phyloP scores from a whole-genome alignment of 2,329 filamentous ascomycete genomes.

The Verticillium zaregamsianum region DNA sequence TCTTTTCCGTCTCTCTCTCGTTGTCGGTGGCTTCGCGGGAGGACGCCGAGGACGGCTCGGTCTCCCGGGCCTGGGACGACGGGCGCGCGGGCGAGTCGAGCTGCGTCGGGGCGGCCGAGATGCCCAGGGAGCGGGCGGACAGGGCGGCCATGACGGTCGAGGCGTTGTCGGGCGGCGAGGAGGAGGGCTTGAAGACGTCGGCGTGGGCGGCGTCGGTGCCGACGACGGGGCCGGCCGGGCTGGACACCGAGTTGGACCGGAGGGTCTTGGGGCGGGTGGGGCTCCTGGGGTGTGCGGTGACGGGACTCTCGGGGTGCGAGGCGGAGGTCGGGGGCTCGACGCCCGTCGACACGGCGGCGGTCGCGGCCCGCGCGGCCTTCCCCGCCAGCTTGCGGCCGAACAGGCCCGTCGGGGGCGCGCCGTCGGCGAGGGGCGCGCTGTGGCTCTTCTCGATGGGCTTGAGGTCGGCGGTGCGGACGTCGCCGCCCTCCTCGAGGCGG shows the following conservation, averaged over 20 bases:
- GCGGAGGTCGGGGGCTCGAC: slow-evolving; percentile 23
- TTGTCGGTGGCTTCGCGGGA: slow-evolving; percentile 38
- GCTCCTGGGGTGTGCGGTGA: slow-evolving; percentile 18
- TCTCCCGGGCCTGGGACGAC: slow-evolving; percentile 37
- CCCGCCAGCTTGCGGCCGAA: slow-evolving; percentile 44
- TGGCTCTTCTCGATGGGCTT: slow-evolving; percentile 53
- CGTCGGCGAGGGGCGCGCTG: slow-evolving; percentile 41
- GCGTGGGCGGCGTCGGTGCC: slow-evolving; percentile 63
- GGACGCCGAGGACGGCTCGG: slow-evolving; percentile 33
- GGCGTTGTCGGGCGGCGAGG: slow-evolving; percentile 55
- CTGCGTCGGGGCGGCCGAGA: slow-evolving; percentile 43
- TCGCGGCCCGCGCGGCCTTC: slow-evolving; percentile 40
- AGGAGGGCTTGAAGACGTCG: slow-evolving; percentile 56
- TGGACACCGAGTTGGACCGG: slow-evolving; percentile 57
- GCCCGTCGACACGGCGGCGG: slow-evolving; percentile 32
- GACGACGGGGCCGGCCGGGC: slow-evolving; percentile 60
- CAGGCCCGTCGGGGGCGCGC: slow-evolving; percentile 33
- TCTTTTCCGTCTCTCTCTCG: slow-evolving; percentile 28
- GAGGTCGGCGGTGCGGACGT: slow-evolving; percentile 31
- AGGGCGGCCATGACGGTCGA: slow-evolving; percentile 63
- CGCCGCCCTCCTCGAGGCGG: slow-evolving; percentile 35
- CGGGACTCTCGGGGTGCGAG: too few species aligned
- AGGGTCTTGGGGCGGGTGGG: slow-evolving; percentile 18
- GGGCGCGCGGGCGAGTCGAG: slow-evolving; percentile 28
- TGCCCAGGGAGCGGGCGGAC: slow-evolving; percentile 56